These are phyloP conservation scores for Dryadomyces quercus-mongolicae DNA, from an alignment of 2,329 filamentous ascomycete genomes.

Conservation along the genomic window DNA sequence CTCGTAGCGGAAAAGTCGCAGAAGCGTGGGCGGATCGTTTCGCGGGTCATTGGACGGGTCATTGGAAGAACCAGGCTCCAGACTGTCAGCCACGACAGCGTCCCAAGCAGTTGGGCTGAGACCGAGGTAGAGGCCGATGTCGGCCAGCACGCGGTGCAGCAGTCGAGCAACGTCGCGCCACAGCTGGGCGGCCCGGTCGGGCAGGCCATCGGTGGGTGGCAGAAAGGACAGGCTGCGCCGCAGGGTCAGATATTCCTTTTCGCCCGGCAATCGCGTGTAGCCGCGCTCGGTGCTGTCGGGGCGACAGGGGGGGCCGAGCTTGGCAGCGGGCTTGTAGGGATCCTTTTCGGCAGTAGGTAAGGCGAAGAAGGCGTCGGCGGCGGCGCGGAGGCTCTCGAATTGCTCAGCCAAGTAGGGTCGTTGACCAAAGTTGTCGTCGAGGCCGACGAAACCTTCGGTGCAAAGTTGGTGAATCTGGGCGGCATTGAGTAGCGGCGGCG, in stretches of 20 bases:
- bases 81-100: constrained; percentile 9
- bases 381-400: constrained; percentile 5
- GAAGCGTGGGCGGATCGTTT: constrained; percentile 13
- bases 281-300: constrained; percentile 12
- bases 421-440: constrained; percentile 1
- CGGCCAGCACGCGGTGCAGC: constrained; percentile 13
- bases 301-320: constrained; percentile 3
- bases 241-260: constrained; percentile 14
- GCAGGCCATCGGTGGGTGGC: not conserved
- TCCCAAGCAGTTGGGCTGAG: constrained; percentile 10
- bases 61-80: constrained; percentile 3
- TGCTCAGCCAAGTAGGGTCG: constrained; percentile 6
- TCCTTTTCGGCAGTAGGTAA: constrained; percentile 6
- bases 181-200: constrained; percentile 1
- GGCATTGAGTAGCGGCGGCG: constrained; percentile 12
- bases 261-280: constrained; percentile 9
- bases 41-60: not conserved
- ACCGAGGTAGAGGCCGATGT: constrained; percentile 9
- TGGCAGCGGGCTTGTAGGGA: constrained; percentile 5
- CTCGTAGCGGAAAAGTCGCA: constrained; percentile 14
- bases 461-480: constrained; percentile 11
- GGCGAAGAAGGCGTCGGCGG: constrained; percentile 10
- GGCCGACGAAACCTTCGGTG: constrained; percentile 11
- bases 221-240: constrained; percentile 11
- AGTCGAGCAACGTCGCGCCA: constrained; percentile 13